Base-by-base conservation (phyloP, 2,329 filamentous ascomycete genomes). In the Ramichloridium luteum region DNA sequence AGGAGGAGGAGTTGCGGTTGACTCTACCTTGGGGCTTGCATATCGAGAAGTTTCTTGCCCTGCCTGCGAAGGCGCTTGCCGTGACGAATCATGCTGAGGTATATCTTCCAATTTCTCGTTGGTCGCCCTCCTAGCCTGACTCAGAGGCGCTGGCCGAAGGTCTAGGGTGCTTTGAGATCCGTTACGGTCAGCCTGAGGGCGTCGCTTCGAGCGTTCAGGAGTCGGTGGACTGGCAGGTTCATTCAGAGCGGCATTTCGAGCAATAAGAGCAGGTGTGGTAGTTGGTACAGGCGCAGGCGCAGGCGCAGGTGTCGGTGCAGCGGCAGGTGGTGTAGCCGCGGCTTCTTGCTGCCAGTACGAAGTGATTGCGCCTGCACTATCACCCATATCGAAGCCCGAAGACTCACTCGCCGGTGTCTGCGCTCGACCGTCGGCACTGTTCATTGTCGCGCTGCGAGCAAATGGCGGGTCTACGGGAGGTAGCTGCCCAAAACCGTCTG, bases 81-180 rank as follows among this genome's bases (percentile, higher is more conserved):
- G n/a, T n/a, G n/a, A n/a, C n/a, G n/a, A n/a, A n/a, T n/a, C n/a
- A n/a, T n/a, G n/a, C n/a, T n/a, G n/a, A n/a, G n/a, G n/a, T n/a
- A n/a, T n/a, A n/a, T n/a, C n/a, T n/a, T n/a, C n/a, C n/a, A n/a
- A n/a, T n/a, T n/a, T 14, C 12, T 17, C 16, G 30, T 32, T 5
- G 36, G 32, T 17, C 8, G n/a, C 20, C 20, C n/a, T 22, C 15
- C 16, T 28, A 9, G 35, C 25, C 17, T 43, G 40, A 16, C 40
- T 46, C 25, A 53, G 33, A 14, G 49, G 53, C 14, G 51, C 47
- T 2, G 51, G 53, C 13, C 48, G 41, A 5, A 55, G 37, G 22
- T 53, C 50, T 13, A 44, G 30, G 31, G 39, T 45, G 16, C 26
- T 37, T 16, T 42, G 28, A 4, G 39, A 46, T 12, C 34, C 32